These are phyloP conservation scores for Entamoeba dispar DNA, from an alignment of 208 protist species.

Conservation along the genomic window DNA sequence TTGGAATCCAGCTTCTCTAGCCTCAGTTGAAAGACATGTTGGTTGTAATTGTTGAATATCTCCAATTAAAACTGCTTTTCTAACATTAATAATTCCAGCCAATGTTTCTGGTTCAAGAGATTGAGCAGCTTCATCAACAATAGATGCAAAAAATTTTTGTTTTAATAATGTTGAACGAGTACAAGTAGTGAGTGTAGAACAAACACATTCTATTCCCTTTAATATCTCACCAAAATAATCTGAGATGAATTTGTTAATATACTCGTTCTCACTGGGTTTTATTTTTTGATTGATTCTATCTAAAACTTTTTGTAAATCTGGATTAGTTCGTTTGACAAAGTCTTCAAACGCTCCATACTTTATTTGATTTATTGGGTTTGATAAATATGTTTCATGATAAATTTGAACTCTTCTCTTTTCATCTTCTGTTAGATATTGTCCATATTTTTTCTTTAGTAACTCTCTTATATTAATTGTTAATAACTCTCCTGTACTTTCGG, in stretches of 20 bases:
- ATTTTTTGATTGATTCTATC: neutral
- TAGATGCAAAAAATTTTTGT: neutral
- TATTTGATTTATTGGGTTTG: too few species aligned
- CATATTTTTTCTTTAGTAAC: neutral
- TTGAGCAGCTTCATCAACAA: conserved; percentile 85
- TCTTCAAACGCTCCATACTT: too few species aligned
- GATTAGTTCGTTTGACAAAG: too few species aligned
- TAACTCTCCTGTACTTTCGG: too few species aligned
- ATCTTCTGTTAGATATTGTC: conserved; percentile 30
- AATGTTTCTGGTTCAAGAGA: conserved; percentile 73
- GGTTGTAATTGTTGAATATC: conserved; percentile 82
- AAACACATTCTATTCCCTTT: neutral
- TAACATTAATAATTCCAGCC: conserved; percentile 66
- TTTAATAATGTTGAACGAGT: neutral
- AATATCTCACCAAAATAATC: neutral
- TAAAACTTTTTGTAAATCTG: too few species aligned
- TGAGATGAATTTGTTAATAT: neutral
- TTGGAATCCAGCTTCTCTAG: conserved; percentile 55
- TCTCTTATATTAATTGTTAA: neutral
- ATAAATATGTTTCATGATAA: too few species aligned
- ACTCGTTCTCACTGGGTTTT: neutral
- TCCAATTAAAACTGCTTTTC: conserved; percentile 64
- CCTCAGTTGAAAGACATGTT: conserved; percentile 68
- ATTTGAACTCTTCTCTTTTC: too few species aligned
- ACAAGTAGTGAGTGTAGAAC: neutral